A percentile compares a stretch with the other conserved stretches of the same genome.
These are phyloP conservation scores for Reticulascus tulasneorum DNA, from an alignment of 2,329 filamentous ascomycete species.

Conservation along the genomic window DNA sequence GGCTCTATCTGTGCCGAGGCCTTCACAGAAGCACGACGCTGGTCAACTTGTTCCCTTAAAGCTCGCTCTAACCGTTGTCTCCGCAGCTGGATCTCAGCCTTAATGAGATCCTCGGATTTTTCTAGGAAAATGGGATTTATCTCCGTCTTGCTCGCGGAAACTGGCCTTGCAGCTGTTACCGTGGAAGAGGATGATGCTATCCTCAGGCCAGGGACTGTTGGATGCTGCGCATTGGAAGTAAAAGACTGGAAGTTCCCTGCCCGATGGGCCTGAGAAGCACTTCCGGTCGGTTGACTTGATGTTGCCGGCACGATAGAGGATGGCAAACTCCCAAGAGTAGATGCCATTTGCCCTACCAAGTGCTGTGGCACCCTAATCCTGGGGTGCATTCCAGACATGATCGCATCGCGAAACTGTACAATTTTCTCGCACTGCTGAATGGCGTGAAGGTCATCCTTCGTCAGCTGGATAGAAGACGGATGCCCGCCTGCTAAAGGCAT, in stretches of 20 bases:
- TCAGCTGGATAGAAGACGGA: conserved; percentile 22
- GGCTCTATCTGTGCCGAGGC: conserved; percentile 42
- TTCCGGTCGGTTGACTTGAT: conserved; percentile 8
- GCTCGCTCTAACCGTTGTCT: conserved; percentile 75
- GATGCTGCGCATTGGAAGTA: conserved; percentile 31
- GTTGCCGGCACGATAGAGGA: conserved; percentile 15
- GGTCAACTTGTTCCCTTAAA: conserved; percentile 73
- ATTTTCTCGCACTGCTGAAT: conserved; percentile 74
- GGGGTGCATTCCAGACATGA: conserved; percentile 73
- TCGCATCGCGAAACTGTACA: conserved; percentile 72
- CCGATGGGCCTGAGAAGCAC: conserved; percentile 13
- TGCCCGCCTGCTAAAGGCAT: conserved; percentile 17
- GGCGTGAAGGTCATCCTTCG: conserved; percentile 51
- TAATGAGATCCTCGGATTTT: conserved; percentile 80
- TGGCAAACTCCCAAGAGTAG: not conserved
- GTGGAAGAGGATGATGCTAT: conserved; percentile 20
- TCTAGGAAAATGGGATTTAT: conserved; percentile 81
- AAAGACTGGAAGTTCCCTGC: conserved; percentile 29
- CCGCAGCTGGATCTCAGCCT: conserved; percentile 75
- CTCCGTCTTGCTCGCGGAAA: conserved; percentile 54
- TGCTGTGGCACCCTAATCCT: conserved; percentile 52
- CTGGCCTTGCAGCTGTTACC: conserved; percentile 33
- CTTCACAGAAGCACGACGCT: conserved; percentile 44
- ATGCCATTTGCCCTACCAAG: conserved; percentile 21
- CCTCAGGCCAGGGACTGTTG: conserved; percentile 22